Conservation (phyloP, 1,284 basidiomycete genomes). For the Wolfiporia cocos region DNA sequence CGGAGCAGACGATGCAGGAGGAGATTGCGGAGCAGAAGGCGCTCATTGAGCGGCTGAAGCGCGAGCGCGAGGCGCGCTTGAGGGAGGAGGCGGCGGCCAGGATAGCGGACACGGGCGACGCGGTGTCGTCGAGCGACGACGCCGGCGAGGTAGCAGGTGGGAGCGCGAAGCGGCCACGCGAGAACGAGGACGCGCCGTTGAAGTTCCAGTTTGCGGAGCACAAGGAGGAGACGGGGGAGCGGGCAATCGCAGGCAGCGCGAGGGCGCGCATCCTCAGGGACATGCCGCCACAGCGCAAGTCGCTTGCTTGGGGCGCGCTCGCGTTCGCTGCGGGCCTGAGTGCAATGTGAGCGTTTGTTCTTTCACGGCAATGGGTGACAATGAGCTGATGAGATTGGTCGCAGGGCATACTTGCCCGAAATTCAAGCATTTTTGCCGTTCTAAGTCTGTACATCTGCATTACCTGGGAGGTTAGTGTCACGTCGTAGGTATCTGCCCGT, state of each 20-base stretch:
- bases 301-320: conserved; percentile 68
- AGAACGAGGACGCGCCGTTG: conserved; percentile 44
- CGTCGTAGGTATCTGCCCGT: no score
- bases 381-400: background rate
- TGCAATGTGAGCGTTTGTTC: conserved; percentile 50
- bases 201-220: conserved; percentile 58
- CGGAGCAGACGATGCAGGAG: conserved; percentile 55
- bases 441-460: background rate
- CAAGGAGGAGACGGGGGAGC: conserved; percentile 39
- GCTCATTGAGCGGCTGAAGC: conserved; percentile 61
- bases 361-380: no score
- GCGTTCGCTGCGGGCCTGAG: conserved; percentile 69
- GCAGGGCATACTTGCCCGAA: conserved; percentile 1
- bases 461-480: background rate
- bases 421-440: conserved; percentile 4
- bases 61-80: conserved; percentile 34
- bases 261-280: conserved; percentile 48
- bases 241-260: conserved; percentile 59
- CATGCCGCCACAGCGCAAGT: conserved; percentile 52
- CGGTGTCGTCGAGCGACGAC: conserved; percentile 24
- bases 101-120: conserved; percentile 18
- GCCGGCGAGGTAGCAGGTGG: conserved; percentile 6
- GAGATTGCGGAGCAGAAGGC: conserved; percentile 70
- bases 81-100: conserved; percentile 14
- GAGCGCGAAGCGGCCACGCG: conserved; percentile 41